Conservation (phyloP, 768 basidiomycete genomes). For the Boletus insuetus region DNA sequence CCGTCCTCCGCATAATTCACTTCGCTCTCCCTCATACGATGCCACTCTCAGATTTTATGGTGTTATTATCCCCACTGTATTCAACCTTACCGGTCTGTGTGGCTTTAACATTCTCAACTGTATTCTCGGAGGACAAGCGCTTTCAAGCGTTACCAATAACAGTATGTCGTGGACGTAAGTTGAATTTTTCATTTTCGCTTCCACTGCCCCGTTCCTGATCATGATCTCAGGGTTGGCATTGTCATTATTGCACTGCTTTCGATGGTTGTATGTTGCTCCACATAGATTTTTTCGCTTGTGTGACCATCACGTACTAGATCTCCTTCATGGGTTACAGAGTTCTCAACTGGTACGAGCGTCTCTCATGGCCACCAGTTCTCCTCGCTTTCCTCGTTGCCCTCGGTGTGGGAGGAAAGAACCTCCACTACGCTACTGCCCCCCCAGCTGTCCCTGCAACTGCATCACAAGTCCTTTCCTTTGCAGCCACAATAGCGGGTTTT, state of each 20-base stretch:
- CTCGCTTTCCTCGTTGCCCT: constrained; percentile 68
- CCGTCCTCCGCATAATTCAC: constrained; percentile 31
- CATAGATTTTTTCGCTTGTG: background rate
- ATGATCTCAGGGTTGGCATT: constrained; percentile 63
- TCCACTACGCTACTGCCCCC: constrained; percentile 46
- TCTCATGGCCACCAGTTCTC: constrained; percentile 78
- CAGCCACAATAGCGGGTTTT: constrained; percentile 70
- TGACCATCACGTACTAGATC: constrained; percentile 35
- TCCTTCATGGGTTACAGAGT: constrained; percentile 67
- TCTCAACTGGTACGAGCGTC: constrained; percentile 68
- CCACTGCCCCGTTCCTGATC: background rate
- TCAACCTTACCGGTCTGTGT: constrained; percentile 59
- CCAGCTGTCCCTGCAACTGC: constrained; percentile 55
- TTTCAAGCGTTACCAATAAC: constrained; percentile 53
- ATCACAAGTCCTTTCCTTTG: constrained; percentile 57
- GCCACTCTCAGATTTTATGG: constrained; percentile 47
- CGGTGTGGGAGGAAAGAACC: constrained; percentile 71
- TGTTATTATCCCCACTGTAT: constrained; percentile 45
- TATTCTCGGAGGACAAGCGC: constrained; percentile 67
- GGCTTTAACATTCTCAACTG: constrained; percentile 66
- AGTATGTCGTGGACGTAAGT: constrained; percentile 51
- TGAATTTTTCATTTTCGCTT: constrained; percentile 2
- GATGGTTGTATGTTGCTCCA: constrained; percentile 45
- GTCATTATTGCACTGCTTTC: constrained; percentile 72
- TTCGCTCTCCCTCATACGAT: constrained; percentile 1